Conservation (phyloP, 768 basidiomycete genomes). For the Serendipita vermifera region DNA sequence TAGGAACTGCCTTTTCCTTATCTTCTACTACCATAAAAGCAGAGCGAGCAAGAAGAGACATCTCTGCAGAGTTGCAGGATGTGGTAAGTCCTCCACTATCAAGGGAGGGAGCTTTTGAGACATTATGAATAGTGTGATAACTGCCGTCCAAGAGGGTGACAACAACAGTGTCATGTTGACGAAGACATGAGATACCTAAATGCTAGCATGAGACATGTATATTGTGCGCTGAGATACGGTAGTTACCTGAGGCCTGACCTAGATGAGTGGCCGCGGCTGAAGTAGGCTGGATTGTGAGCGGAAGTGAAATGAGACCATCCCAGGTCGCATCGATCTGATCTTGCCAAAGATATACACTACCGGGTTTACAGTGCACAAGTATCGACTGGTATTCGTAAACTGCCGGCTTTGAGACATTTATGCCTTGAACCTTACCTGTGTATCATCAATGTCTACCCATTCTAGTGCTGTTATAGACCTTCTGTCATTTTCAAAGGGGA, state of each 20-base stretch:
- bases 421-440: slow-evolving; percentile 26
- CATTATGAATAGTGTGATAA: slow-evolving; percentile 43
- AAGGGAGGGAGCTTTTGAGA: slow-evolving; percentile 36
- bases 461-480: slow-evolving; percentile 38
- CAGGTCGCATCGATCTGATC: slow-evolving; percentile 15
- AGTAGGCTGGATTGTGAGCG: no score
- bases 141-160: slow-evolving; percentile 58
- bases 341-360: slow-evolving; percentile 48
- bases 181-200: slow-evolving; percentile 33
- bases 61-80: slow-evolving; percentile 15
- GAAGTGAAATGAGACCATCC: no score
- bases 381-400: slow-evolving; percentile 33
- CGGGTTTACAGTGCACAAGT: slow-evolving; percentile 47
- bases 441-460: slow-evolving; percentile 37
- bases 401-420: background rate
- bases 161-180: slow-evolving; percentile 38
- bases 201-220: background rate
- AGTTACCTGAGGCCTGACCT: slow-evolving; percentile 41
- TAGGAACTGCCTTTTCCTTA: background rate
- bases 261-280: no score
- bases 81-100: slow-evolving; percentile 15
- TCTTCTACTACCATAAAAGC: slow-evolving; percentile 30
- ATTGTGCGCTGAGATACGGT: no score
- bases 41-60: slow-evolving; percentile 39
- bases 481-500: slow-evolving; percentile 26